Evolutionary conservation across 108 stramenopile species (phyloP), one percentile per base, ranked within the genome.

Genomic region (Nitzschia palea): DNA sequence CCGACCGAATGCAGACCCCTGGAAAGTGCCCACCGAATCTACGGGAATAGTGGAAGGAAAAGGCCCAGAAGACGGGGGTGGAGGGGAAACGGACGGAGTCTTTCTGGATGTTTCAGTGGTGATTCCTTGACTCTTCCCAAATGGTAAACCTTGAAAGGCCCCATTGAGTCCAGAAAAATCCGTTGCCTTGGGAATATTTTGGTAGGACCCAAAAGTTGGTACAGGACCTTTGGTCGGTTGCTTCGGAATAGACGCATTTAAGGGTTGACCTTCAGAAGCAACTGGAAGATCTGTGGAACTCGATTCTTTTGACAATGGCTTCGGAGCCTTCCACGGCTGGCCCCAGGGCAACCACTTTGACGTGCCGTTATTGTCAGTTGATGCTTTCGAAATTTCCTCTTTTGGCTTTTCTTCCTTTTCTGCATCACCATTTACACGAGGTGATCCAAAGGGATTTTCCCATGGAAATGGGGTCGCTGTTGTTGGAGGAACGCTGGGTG

Each of bases 341-440:
- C 18, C 18, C 47, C 47, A 48, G 15, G 47, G 47, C 47, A 48
- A n/a, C 47, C 47, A 48, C 37, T 40, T 40, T 40, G 37, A 40
- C 37, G 37, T 8, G 37, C 37, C 37, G 14, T 40, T 14, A 14
- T 40, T 40, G 37, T 14, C 14, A 40, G n/a, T n/a, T n/a, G n/a
- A n/a, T n/a, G n/a, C n/a, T n/a, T n/a, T n/a, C n/a, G n/a, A n/a
- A n/a, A n/a, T n/a, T n/a, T n/a, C n/a, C n/a, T n/a, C n/a, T n/a
- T n/a, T n/a, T n/a, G n/a, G n/a, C n/a, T n/a, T n/a, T n/a, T n/a
- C n/a, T n/a, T n/a, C n/a, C n/a, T n/a, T n/a, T n/a, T n/a, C n/a
- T n/a, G n/a, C n/a, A n/a, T n/a, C n/a, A n/a, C n/a, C n/a, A n/a
- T n/a, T n/a, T n/a, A n/a, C n/a, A n/a, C n/a, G n/a, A n/a, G n/a